Percentiles rank a stretch among this genome's conserved stretches.
These are phyloP conservation scores for Globisporangium abappressorium DNA, from an alignment of 352 stramenopile species.

Conservation along the genomic window DNA sequence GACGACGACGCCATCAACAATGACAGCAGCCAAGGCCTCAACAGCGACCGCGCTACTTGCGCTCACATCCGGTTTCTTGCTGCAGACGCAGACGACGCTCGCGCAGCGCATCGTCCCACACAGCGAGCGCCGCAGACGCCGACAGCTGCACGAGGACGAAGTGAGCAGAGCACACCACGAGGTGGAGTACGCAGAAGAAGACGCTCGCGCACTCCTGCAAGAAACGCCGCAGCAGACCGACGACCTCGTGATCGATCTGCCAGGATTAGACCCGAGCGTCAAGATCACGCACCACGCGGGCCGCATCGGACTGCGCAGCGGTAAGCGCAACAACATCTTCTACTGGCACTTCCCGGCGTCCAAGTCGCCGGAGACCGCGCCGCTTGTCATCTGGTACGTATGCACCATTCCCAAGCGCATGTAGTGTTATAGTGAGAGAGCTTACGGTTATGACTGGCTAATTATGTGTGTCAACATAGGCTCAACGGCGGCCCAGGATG, in stretches of 20 bases:
- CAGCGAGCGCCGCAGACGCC: constrained; percentile 11
- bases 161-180: constrained; percentile 1
- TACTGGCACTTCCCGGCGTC: constrained; percentile 78
- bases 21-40: not conserved
- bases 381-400: constrained; percentile 67
- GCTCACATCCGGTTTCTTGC: not conserved
- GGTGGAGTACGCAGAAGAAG: constrained; percentile 1
- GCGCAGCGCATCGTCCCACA: constrained; percentile 31
- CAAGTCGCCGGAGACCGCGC: constrained; percentile 39
- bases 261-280: constrained; percentile 42
- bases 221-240: constrained; percentile 2
- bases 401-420: not conserved
- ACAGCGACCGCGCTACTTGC: not conserved
- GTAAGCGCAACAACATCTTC: constrained; percentile 60
- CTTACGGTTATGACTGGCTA: not conserved
- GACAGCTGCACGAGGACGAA: constrained; percentile 12
- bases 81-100: constrained; percentile 6
- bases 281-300: constrained; percentile 72
- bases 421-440: not conserved
- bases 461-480: constrained; percentile 24
- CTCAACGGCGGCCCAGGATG: constrained; percentile 82
- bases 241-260: constrained; percentile 49
- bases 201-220: not conserved
- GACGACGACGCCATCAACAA: constrained; percentile 5
- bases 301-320: constrained; percentile 44